These are phyloP conservation scores for Diplodia scrobiculata DNA, from an alignment of 2,329 filamentous ascomycete species.

Conservation along the genomic window DNA sequence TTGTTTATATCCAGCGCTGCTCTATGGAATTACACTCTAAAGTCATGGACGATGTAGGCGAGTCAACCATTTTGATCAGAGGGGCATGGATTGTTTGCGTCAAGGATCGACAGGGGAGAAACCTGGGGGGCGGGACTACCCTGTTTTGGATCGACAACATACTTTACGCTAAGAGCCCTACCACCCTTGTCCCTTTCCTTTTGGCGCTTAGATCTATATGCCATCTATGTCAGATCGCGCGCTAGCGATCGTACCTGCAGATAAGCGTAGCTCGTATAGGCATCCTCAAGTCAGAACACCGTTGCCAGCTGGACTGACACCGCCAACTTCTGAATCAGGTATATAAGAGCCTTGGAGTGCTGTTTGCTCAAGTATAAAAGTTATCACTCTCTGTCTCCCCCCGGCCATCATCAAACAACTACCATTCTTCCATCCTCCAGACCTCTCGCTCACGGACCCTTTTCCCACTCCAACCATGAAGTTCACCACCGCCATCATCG, in stretches of 20 bases:
- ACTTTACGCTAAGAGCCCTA: not conserved
- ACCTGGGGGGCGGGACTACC: not conserved
- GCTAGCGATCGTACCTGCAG: not conserved
- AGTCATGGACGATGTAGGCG: not conserved
- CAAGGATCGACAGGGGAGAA: not conserved
- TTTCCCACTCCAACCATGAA: not conserved
- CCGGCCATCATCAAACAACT: not conserved
- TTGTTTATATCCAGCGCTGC: not conserved
- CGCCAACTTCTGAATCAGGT: not conserved
- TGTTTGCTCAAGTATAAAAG: not conserved
- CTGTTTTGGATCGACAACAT: not conserved
- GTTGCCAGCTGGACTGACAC: not conserved
- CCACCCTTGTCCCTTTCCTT: not conserved
- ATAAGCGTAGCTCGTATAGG: not conserved
- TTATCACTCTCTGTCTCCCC: not conserved
- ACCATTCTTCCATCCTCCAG: not conserved
- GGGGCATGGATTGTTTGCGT: too few relatives aligned
- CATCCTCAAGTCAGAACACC: not conserved
- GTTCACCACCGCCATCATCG: not conserved
- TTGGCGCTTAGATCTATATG: not conserved
- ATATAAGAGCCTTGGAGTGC: not conserved
- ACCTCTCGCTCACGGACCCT: not conserved
- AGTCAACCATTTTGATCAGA: not conserved
- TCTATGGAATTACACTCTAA: not conserved
- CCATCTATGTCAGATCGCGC: not conserved